These are phyloP conservation scores for Stephanodiscus minutulus DNA, from an alignment of 108 stramenopile species.

Conservation along the genomic window DNA sequence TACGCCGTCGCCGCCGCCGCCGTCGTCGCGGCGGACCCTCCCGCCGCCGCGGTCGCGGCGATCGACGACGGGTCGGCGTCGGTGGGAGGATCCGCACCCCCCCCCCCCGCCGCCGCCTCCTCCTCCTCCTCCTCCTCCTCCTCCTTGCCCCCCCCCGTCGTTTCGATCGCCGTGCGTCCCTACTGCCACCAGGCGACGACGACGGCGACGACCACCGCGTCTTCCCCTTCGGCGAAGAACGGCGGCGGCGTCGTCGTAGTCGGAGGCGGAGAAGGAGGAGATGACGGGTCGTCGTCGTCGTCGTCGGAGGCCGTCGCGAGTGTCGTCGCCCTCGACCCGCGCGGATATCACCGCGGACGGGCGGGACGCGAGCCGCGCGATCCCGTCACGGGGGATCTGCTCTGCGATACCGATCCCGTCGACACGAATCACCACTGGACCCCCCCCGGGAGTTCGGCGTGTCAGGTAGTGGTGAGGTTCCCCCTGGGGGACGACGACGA, in stretches of 20 bases:
- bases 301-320: too few species aligned
- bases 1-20: neutral
- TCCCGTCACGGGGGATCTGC: conserved; percentile 55
- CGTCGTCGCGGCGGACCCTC: too few species aligned
- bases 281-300: too few species aligned
- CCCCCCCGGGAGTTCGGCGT: conserved; percentile 36
- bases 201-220: conserved; percentile 25
- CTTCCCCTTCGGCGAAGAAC: too few species aligned
- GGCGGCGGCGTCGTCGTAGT: too few species aligned
- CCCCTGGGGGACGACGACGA: conserved; percentile 53
- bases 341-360: conserved; percentile 75
- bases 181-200: neutral
- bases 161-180: conserved; percentile 1
- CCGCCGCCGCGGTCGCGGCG: neutral
- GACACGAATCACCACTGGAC: conserved; percentile 70
- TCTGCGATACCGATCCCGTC: conserved; percentile 55
- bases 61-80: neutral
- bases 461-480: conserved; percentile 57
- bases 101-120: neutral
- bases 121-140: neutral
- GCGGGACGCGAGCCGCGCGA: conserved; percentile 77
- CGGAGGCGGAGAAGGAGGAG: too few species aligned
- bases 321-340: conserved; percentile 79
- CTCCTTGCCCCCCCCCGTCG: neutral
- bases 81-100: neutral